These are phyloP conservation scores for Myriosclerotinia curreyana DNA, from an alignment of 2,329 filamentous ascomycete species.

Conservation along the genomic window DNA sequence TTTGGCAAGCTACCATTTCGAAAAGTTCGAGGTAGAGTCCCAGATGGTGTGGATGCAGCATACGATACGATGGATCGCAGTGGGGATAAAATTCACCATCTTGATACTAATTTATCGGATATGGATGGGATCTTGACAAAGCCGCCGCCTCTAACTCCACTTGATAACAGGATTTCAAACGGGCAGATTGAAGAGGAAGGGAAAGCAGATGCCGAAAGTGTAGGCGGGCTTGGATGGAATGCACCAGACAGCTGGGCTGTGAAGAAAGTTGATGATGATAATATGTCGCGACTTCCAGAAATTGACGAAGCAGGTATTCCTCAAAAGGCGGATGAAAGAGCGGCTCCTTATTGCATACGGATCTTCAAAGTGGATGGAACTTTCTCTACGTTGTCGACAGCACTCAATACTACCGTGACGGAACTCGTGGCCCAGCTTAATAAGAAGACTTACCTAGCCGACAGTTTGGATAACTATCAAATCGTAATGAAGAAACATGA, in stretches of 20 bases:
- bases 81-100: conserved; percentile 54
- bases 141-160: conserved; percentile 67
- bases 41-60: conserved; percentile 56
- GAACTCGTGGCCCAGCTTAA: conserved; percentile 89
- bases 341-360: conserved; percentile 81
- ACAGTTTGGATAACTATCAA: conserved; percentile 89
- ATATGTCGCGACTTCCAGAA: conserved; percentile 54
- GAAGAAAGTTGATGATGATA: conserved; percentile 67
- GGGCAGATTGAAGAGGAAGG: conserved; percentile 46
- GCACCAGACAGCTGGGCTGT: conserved; percentile 97
- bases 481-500: conserved; percentile 94
- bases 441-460: conserved; percentile 90
- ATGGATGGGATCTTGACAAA: conserved; percentile 88
- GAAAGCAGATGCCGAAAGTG: conserved; percentile 34
- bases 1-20: conserved; percentile 58
- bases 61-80: conserved; percentile 31
- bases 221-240: conserved; percentile 66
- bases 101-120: conserved; percentile 84
- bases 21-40: conserved; percentile 52
- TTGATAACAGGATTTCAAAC: conserved; percentile 54
- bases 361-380: conserved; percentile 93
- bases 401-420: conserved; percentile 76
- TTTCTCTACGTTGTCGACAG: conserved; percentile 86
- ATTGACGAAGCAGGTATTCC: conserved; percentile 66
- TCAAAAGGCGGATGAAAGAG: conserved; percentile 70